Conservation (phyloP, 306 rosid species). For the Pyrus pyrifolia region DNA sequence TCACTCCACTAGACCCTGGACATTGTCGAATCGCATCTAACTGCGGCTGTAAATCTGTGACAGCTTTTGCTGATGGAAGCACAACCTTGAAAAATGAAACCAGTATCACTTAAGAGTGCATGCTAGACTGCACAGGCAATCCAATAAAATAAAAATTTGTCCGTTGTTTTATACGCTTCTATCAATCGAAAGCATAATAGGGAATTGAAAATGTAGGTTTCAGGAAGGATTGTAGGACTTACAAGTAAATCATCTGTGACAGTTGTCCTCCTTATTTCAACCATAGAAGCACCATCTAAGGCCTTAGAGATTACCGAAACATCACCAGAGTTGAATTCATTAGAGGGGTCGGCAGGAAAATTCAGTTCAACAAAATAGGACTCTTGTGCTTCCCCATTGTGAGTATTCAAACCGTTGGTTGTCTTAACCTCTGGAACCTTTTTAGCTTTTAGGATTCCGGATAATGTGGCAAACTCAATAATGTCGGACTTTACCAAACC, state of each 20-base stretch:
- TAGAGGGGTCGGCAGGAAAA: constrained; percentile 30
- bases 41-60: constrained; percentile 48
- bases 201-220: not conserved
- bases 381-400: constrained; percentile 13
- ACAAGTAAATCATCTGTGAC: constrained; percentile 34
- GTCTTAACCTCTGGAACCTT: constrained; percentile 8
- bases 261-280: constrained; percentile 41
- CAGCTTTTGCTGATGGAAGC: constrained; percentile 40
- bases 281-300: constrained; percentile 37
- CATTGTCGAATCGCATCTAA: constrained; percentile 39
- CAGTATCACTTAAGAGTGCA: not conserved
- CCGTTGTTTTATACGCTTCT: not conserved
- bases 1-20: constrained; percentile 45
- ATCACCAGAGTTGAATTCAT: constrained; percentile 24
- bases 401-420: constrained; percentile 2
- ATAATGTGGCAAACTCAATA: constrained; percentile 51
- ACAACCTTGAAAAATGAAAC: constrained; percentile 38
- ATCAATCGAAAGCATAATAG: not conserved
- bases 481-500: constrained; percentile 31
- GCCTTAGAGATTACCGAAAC: constrained; percentile 33
- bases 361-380: constrained; percentile 36
- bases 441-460: constrained; percentile 48
- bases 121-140: not conserved
- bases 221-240: constrained; percentile 9
- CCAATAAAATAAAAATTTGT: not conserved